A percentile compares a stretch with the other conserved stretches of the same genome.
Conservation (phyloP, 768 basidiomycete species). For the Boletus reticuloceps region DNA sequence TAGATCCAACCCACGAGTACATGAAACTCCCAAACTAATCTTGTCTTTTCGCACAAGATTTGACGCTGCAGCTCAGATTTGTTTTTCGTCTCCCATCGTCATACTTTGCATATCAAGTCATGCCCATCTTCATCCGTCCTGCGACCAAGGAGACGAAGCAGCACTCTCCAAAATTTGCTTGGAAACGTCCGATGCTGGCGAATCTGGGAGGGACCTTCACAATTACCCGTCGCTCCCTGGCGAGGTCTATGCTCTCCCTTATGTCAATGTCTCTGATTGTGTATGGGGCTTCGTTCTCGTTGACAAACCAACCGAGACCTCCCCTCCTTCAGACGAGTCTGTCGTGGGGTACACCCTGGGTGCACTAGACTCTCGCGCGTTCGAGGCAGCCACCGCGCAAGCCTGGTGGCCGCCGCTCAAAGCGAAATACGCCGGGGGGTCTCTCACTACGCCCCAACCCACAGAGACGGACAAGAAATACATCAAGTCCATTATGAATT, state of each 20-base stretch:
- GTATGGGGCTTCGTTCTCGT: conserved; percentile 77
- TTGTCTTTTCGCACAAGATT: background rate
- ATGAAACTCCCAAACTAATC: background rate
- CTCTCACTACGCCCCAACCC: conserved; percentile 11
- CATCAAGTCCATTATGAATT: conserved; percentile 35
- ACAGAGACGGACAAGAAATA: conserved; percentile 29
- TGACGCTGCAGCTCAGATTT: background rate
- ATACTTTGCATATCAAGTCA: conserved; percentile 6
- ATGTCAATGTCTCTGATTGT: conserved; percentile 56
- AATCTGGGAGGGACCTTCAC: conserved; percentile 60
- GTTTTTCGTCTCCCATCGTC: background rate
- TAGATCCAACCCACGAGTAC: background rate
- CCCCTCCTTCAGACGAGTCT: conserved; percentile 30
- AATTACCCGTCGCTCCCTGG: conserved; percentile 64
- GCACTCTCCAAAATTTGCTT: conserved; percentile 72
- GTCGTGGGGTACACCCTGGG: conserved; percentile 75
- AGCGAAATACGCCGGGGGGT: conserved; percentile 46
- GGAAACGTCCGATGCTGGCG: conserved; percentile 69
- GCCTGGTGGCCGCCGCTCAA: conserved; percentile 69
- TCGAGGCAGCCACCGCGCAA: conserved; percentile 50
- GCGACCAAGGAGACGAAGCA: conserved; percentile 52
- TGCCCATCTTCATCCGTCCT: conserved; percentile 51
- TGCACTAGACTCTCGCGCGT: conserved; percentile 63
- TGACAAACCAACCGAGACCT: conserved; percentile 34
- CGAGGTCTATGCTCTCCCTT: conserved; percentile 72